A percentile compares a stretch with the other conserved stretches of the same genome.
Evolutionary conservation across 2,329 filamentous ascomycete genomes (phyloP).

Genomic region (Microdochium nivale): DNA sequence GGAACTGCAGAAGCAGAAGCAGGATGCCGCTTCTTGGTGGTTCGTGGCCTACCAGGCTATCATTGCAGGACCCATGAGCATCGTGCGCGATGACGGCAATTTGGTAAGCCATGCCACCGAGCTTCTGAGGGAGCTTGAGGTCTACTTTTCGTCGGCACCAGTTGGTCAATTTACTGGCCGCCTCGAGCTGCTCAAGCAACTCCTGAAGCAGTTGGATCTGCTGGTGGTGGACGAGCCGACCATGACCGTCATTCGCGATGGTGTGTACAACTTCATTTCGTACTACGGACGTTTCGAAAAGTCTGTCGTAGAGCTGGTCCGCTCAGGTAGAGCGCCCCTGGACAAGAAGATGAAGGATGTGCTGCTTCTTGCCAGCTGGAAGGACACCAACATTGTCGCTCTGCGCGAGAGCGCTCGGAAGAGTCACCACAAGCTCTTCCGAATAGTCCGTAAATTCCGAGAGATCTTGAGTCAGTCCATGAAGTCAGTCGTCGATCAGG

Average conservation of each 20-base stretch:
- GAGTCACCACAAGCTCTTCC: conserved; percentile 88
- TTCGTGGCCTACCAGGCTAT: conserved; percentile 91
- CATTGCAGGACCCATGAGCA: conserved; percentile 63
- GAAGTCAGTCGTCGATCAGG: conserved; percentile 51
- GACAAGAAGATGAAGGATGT: conserved; percentile 92
- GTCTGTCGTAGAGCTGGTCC: conserved; percentile 55
- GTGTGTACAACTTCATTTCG: conserved; percentile 66
- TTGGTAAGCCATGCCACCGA: conserved; percentile 56
- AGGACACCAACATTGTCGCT: conserved; percentile 89
- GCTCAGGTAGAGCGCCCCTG: conserved; percentile 60
- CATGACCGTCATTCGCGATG: conserved; percentile 50
- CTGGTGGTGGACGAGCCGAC: conserved; percentile 50
- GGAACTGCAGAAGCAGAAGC: conserved; percentile 66
- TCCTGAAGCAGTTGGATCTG: conserved; percentile 56
- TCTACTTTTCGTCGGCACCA: conserved; percentile 71
- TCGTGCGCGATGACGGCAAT: conserved; percentile 49
- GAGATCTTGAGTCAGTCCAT: conserved; percentile 69
- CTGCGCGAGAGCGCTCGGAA: conserved; percentile 81
- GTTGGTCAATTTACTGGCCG: conserved; percentile 73
- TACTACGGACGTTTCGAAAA: conserved; percentile 67
- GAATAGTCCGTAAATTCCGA: conserved; percentile 84
- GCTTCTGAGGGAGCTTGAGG: conserved; percentile 67
- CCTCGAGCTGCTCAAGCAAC: conserved; percentile 58
- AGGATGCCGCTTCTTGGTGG: conserved; percentile 87
- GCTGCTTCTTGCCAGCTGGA: conserved; percentile 93